Evolutionary conservation across 768 basidiomycete species (phyloP).

Genomic region (Albatrellus ellisii): DNA sequence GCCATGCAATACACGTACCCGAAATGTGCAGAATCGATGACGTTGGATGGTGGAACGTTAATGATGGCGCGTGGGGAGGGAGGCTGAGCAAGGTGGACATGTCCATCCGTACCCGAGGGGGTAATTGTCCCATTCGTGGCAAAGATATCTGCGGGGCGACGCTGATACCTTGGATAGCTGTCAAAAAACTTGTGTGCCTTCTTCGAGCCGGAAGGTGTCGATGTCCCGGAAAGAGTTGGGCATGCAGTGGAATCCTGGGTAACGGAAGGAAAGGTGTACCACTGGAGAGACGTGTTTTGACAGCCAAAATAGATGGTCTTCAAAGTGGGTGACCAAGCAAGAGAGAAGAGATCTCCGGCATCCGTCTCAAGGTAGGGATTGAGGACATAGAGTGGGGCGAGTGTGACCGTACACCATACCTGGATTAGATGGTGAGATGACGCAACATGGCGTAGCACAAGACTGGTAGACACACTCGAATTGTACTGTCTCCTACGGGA

Average conservation of each 20-base stretch:
- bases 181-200: constrained; percentile 87
- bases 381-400: constrained; percentile 58
- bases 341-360: constrained; percentile 80
- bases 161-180: constrained; percentile 65
- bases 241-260: constrained; percentile 5
- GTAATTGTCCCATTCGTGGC: constrained; percentile 39
- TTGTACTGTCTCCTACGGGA: constrained; percentile 68
- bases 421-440: constrained; percentile 17
- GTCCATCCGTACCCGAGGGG: constrained; percentile 7
- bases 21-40: constrained; percentile 83
- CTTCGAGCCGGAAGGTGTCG: constrained; percentile 21
- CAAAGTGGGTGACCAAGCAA: constrained; percentile 58
- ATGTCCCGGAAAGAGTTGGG: constrained; percentile 5
- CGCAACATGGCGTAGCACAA: constrained; percentile 2
- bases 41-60: constrained; percentile 51
- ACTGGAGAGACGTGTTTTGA: constrained; percentile 88
- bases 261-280: constrained; percentile 46
- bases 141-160: constrained; percentile 51
- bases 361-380: constrained; percentile 68
- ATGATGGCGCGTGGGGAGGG: constrained; percentile 27
- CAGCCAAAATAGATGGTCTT: constrained; percentile 79
- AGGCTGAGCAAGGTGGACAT: constrained; percentile 15
- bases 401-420: constrained; percentile 72
- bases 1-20: constrained; percentile 89
- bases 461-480: constrained; percentile 45